Evolutionary conservation across 352 stramenopile species (phyloP), one percentile per base, ranked within the genome.

Genomic region (Thalassiosira mediterranea): DNA sequence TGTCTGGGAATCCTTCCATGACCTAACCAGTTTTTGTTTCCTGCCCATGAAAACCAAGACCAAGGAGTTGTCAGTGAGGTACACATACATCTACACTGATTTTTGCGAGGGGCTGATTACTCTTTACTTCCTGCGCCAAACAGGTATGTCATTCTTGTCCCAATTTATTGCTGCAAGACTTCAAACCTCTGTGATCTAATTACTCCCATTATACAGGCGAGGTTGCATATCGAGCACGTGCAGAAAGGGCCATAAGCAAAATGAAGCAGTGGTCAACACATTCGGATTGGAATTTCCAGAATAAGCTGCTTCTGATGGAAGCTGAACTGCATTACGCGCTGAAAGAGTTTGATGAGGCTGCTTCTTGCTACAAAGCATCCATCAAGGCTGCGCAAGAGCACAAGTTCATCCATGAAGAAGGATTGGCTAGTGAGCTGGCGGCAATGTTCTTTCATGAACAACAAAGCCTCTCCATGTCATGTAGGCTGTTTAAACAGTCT

Each of bases 201-300:
- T n/a, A n/a, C n/a, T n/a, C n/a, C n/a, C n/a, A n/a, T n/a, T 61
- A n/a, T n/a, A 3, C 0, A 26, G 23, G 13, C 15, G 25, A 13
- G 3, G 26, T 10, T 8, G 10, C 7, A 60, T 17, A 25, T 42
- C 34, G 34, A 5, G 40, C 25, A 21, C n/a, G 28, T 17, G 71
- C 31, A 31, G 40, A 62, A 59, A 60, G 32, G 13, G 37, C 59
- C 0, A 51, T 72, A 17, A 7, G 25, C 21, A 66, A 61, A 1
- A 42, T 80, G 4, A 56, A 66, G 26, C 46, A 17, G n/a, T 72
- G 38, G 46, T 46, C 40, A 49, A 52, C 19, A 23, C 51, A 67
- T 68, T 72, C 54, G 8, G 25, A 66, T 1, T 83, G 74, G 74
- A 83, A 79, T 60, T 74, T 75, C 11, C 56, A 75, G 38, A 79